Evolutionary conservation across 2,329 filamentous ascomycete genomes (phyloP), one percentile per base, ranked within the genome.

Genomic region (Pseudogymnoascus sp.): DNA sequence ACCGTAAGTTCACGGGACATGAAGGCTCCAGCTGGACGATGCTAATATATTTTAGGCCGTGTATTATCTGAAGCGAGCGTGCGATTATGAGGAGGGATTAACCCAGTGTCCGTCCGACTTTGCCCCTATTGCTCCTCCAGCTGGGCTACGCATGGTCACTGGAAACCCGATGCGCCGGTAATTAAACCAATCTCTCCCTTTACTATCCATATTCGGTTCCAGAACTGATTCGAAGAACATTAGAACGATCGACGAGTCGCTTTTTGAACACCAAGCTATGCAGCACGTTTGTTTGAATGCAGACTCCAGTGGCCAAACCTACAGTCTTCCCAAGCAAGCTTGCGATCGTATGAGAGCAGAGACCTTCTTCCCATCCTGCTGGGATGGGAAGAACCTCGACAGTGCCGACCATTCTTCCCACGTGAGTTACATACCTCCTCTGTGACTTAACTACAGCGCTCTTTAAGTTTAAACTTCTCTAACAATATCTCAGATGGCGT

Each of bases 61-160:
- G 7, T 66, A 67, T 54, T 66, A 67, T 30, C 63, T 67, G 43
- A 65, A 67, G 41, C 61, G 58, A 11, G 54, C 63, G 11, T 61
- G 58, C n/a, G 34, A 61, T 20, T 62, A 62, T 12, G 25, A 18
- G n/a, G 22, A 30, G 16, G 60, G 57, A 9, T n/a, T n/a, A 30
- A 57, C 54, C n/a, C 50, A 34, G 12, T 18, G 57, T 25, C 9
- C 38, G 60, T 58, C 34, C 1, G 54, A 38, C 6, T 34, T 41
- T 18, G 34, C 61, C 54, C 62, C 64, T 16, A 32, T 35, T 32
- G 41, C 62, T 14, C 61, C 62, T 25, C 64, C 63, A 8, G 34
- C 60, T 30, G 64, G 66, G n/a, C 63, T 67, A 58, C 62, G 64
- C 30, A 67, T 66, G 66, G 39, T 66, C 58, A 62, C 64, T 63